Evolutionary conservation across 1,284 basidiomycete genomes (phyloP).

Genomic region (Agaricales sp.): DNA sequence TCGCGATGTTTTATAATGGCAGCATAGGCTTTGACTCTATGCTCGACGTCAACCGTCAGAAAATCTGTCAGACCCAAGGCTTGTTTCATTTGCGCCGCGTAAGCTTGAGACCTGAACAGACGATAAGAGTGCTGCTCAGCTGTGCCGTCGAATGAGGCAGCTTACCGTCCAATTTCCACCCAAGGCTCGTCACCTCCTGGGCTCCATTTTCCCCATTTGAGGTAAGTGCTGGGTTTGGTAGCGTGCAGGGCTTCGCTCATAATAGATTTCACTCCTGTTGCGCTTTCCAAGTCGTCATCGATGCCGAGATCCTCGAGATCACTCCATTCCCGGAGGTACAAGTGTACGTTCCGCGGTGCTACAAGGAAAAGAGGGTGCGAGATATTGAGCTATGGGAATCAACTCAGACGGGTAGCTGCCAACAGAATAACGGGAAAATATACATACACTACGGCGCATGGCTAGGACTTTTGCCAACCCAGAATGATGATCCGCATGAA

Average conservation of each 20-base stretch:
- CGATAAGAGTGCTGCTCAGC: background rate
- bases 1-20: slow-evolving; percentile 54
- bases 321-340: slow-evolving; percentile 57
- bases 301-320: slow-evolving; percentile 63
- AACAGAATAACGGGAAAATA: background rate
- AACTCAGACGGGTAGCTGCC: slow-evolving; percentile 5
- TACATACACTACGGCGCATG: slow-evolving; percentile 59
- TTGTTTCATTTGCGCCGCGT: slow-evolving; percentile 32
- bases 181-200: slow-evolving; percentile 31
- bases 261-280: slow-evolving; percentile 42
- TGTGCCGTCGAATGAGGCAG: slow-evolving; percentile 3
- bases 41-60: slow-evolving; percentile 60
- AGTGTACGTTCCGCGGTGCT: slow-evolving; percentile 39
- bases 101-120: slow-evolving; percentile 30
- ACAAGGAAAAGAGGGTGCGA: slow-evolving; percentile 66
- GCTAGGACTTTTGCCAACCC: slow-evolving; percentile 71
- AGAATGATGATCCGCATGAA: slow-evolving; percentile 90
- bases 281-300: slow-evolving; percentile 24
- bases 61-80: slow-evolving; percentile 46
- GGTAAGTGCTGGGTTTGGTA: slow-evolving; percentile 27
- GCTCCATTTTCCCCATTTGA: slow-evolving; percentile 26
- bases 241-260: slow-evolving; percentile 46
- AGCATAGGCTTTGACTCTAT: slow-evolving; percentile 67
- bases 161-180: slow-evolving; percentile 29
- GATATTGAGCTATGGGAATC: slow-evolving; percentile 40